These are phyloP conservation scores for Dentipellis fragilis DNA, from an alignment of 768 basidiomycete genomes.

Conservation along the genomic window DNA sequence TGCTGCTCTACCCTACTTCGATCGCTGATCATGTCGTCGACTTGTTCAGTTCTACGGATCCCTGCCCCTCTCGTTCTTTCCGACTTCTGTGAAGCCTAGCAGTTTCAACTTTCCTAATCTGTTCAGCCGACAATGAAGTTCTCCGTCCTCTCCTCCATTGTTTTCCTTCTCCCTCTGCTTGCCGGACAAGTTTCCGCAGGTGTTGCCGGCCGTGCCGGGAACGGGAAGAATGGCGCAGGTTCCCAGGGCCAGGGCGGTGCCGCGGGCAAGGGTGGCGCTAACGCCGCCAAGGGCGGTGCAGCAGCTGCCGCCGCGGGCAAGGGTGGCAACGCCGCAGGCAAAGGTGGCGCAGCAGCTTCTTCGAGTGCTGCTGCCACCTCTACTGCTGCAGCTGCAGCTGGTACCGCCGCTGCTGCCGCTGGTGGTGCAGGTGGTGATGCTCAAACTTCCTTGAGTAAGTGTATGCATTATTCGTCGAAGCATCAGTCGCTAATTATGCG, in stretches of 20 bases:
- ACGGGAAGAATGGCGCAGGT: neutral
- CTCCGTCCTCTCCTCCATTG: conserved; percentile 5
- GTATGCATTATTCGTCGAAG: too few relatives aligned
- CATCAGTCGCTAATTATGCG: neutral
- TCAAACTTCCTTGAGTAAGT: conserved; percentile 35
- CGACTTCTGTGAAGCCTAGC: conserved; percentile 39
- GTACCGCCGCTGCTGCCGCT: conserved; percentile 10
- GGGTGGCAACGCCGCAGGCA: neutral
- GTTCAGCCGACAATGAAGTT: conserved; percentile 11
- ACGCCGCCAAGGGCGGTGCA: conserved; percentile 10
- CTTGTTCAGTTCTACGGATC: conserved; percentile 20
- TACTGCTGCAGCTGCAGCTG: neutral
- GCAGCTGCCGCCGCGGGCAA: conserved; percentile 11
- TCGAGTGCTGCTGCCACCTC: conserved; percentile 5
- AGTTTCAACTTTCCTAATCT: neutral
- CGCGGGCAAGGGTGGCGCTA: neutral
- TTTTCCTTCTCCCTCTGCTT: conserved; percentile 1
- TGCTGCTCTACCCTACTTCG: neutral
- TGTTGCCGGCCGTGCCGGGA: neutral
- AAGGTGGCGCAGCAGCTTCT: conserved; percentile 4
- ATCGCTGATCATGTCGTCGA: conserved; percentile 3
- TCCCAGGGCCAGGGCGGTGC: neutral
- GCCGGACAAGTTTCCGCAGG: conserved; percentile 3
- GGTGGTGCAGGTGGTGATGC: conserved; percentile 24
- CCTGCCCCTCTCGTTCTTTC: conserved; percentile 26